Evolutionary conservation across 2,329 filamentous ascomycete genomes (phyloP).

Genomic region (Lanzia echinophila): DNA sequence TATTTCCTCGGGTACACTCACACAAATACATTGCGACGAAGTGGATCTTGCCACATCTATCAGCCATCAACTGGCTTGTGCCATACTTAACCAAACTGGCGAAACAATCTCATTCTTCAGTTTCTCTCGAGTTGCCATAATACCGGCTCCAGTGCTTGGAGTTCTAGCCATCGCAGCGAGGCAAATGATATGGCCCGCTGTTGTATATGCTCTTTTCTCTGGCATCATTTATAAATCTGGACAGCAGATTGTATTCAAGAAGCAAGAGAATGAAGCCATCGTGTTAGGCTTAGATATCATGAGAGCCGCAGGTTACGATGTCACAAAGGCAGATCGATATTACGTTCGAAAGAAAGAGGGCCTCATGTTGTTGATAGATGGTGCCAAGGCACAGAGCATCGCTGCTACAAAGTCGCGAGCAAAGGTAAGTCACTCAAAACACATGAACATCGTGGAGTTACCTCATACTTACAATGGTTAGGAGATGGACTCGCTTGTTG

Average conservation of each 20-base stretch:
- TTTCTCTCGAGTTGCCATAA: background rate
- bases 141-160: background rate
- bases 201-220: background rate
- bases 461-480: no score
- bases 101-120: background rate
- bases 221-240: background rate
- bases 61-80: background rate
- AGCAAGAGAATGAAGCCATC: background rate
- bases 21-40: background rate
- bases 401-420: no score
- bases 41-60: background rate
- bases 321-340: background rate
- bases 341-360: background rate
- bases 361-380: no score
- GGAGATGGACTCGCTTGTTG: no score
- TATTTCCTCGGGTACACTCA: background rate
- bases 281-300: background rate
- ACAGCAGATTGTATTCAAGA: background rate
- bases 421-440: no score
- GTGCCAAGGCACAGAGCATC: no score
- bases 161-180: background rate
- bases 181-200: background rate
- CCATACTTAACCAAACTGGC: background rate
- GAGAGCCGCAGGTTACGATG: background rate
- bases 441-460: no score